phyloP scores from a whole-genome alignment of 495 filamentous ascomycete genomes.

The Talaromyces ruber region DNA sequence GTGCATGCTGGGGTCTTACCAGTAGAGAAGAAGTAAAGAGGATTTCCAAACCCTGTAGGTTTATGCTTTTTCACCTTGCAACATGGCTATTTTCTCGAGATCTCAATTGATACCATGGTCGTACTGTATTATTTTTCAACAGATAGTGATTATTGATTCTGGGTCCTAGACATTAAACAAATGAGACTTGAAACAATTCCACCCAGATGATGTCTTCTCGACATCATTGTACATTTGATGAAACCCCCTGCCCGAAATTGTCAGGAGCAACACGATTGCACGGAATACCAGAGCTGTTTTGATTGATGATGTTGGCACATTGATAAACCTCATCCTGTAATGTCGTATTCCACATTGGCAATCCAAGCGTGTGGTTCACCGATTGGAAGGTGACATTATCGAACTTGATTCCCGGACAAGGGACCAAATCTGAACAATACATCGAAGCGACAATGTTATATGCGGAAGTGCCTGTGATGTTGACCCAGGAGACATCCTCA shows the following conservation, averaged over 20 bases:
- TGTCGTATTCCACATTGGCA: constrained; percentile 15
- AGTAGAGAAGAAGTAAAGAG: too few relatives aligned
- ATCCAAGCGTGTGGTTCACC: constrained; percentile 14
- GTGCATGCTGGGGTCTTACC: too few relatives aligned
- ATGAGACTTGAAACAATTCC: too few relatives aligned
- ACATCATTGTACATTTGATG: constrained; percentile 8
- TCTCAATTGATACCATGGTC: too few relatives aligned
- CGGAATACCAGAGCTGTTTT: constrained; percentile 13
- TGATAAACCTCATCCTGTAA: constrained; percentile 18
- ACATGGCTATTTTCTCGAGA: too few relatives aligned
- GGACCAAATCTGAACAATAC: constrained; percentile 39
- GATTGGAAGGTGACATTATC: constrained; percentile 39
- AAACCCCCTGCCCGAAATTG: constrained; percentile 15
- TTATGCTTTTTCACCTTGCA: too few relatives aligned
- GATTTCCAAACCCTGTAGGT: too few relatives aligned
- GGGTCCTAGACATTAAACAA: too few relatives aligned
- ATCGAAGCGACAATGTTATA: constrained; percentile 48
- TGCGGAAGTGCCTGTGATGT: constrained; percentile 45
- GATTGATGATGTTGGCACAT: constrained; percentile 15
- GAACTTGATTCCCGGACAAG: constrained; percentile 40
- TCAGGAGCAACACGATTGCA: constrained; percentile 16
- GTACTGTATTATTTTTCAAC: too few relatives aligned
- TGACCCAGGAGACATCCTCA: constrained; percentile 43
- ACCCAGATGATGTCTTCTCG: too few relatives aligned
- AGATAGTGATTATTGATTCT: too few relatives aligned